Base-by-base conservation (phyloP, 208 protist genomes). In the Porcisia deanei region DNA sequence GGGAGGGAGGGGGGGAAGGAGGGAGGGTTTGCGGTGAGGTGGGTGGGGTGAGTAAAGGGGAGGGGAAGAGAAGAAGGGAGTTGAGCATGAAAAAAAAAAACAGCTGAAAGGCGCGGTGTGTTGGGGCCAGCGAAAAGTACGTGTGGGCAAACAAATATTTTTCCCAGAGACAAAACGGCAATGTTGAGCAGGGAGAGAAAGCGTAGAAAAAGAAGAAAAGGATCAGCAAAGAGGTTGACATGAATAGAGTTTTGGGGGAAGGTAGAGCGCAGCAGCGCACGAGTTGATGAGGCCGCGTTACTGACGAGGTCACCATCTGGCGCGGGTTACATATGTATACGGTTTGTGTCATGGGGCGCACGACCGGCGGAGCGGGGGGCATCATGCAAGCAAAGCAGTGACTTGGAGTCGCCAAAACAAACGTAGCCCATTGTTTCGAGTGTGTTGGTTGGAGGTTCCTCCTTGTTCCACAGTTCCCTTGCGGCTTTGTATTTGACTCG, bases 1-100 rank as follows among this genome's bases (percentile, higher is more conserved):
- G 30, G 20, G 63, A 39, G 45, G 39, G 45, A 14, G 45, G 16
- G 18, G 12, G 43, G 43, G 64, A 64, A 41, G 41, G 59, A 64
- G 59, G 30, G 39, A 25, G 39, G 16, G 30, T 30, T 30, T 30
- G 0, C 30, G 30, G 30, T 30, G 57, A 77, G 57, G 12, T 49
- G 47, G 57, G 9, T 22, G 41, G 41, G 54, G 65, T 41, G 65
- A 76, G 67, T 9, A 39, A 60, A 59, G 20, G 37, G 12, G 59
- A 49, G 16, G 61, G n/a, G 52, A 18, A 20, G 54, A 14, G 25
- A 61, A 34, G 30, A 4, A 37, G 12, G 30, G 25, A 34, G 54
- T 58, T 58, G n/a, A 61, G 58, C 14, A 34, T n/a, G 16, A 73
- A 74, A 39, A 69, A 55, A 57, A 67, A 54, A 70, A 37, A 52